phyloP scores from a whole-genome alignment of 2,329 filamentous ascomycete genomes.

The Trichoderma semiorbis region DNA sequence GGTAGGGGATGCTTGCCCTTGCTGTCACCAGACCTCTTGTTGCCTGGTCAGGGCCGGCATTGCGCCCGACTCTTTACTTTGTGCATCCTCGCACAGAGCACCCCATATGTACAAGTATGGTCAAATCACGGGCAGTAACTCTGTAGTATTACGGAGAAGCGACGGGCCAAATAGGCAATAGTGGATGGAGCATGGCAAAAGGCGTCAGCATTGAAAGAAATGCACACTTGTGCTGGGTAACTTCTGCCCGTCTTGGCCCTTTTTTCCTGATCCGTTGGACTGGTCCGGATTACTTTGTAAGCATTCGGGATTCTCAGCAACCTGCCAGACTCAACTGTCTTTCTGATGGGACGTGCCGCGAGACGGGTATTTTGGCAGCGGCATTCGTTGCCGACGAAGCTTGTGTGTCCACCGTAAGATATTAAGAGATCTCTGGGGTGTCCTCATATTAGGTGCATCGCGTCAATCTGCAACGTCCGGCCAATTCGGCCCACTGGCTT shows the following conservation, averaged over 20 bases:
- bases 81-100: conserved; percentile 14
- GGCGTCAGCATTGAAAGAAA: neutral
- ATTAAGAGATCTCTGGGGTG: conserved; percentile 13
- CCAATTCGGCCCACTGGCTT: conserved; percentile 3
- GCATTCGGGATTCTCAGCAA: neutral
- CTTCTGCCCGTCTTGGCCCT: neutral
- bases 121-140: conserved; percentile 7
- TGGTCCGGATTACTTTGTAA: neutral
- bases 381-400: conserved; percentile 10
- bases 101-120: conserved; percentile 12
- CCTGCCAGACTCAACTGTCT: neutral
- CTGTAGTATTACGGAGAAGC: neutral
- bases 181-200: neutral
- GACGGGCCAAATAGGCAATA: neutral
- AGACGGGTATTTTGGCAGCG: conserved; percentile 15
- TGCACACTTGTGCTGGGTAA: neutral
- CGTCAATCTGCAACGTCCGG: conserved; percentile 16
- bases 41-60: conserved; percentile 5
- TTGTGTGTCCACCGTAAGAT: conserved; percentile 4
- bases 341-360: conserved; percentile 6
- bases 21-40: conserved; percentile 14
- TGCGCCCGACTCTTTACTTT: conserved; percentile 13
- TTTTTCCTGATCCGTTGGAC: neutral
- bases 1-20: conserved; percentile 13
- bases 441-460: conserved; percentile 7